phyloP scores from a whole-genome alignment of 2,329 filamentous ascomycete genomes.

The Cladosporium sp. region DNA sequence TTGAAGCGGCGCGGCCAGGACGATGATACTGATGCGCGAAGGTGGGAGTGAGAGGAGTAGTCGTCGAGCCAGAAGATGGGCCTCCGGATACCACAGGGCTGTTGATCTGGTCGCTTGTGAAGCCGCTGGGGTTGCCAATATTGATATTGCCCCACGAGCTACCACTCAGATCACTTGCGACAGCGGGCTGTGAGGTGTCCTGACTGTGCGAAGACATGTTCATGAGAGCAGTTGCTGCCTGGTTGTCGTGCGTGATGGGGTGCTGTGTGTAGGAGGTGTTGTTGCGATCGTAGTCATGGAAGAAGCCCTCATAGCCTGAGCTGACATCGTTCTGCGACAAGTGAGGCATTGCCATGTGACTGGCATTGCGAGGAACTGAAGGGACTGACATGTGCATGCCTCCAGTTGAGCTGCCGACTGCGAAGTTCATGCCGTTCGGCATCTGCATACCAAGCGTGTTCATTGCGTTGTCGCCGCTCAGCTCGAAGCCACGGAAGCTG shows the following conservation, averaged over 20 bases:
- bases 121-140: neutral
- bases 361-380: conserved; percentile 1
- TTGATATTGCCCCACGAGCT: conserved; percentile 7
- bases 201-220: conserved; percentile 11
- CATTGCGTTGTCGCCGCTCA: neutral
- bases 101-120: conserved; percentile 1
- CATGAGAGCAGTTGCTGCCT: conserved; percentile 5
- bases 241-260: conserved; percentile 5
- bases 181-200: neutral
- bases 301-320: conserved; percentile 3
- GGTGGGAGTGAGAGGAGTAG: conserved; percentile 7
- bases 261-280: neutral
- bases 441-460: neutral
- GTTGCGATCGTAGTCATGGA: neutral
- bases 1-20: neutral
- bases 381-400: conserved; percentile 4
- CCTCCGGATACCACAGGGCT: neutral
- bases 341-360: conserved; percentile 9
- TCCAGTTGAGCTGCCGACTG: neutral
- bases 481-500: conserved; percentile 3
- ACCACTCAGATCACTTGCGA: neutral
- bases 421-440: conserved; percentile 4
- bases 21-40: conserved; percentile 1
- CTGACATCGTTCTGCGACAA: conserved; percentile 8
- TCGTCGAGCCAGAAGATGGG: conserved; percentile 2